Percentiles rank a stretch among this genome's conserved stretches.
Conservation (phyloP, 176 grass and related monocot genomes). For the Pontederia paniculata region DNA sequence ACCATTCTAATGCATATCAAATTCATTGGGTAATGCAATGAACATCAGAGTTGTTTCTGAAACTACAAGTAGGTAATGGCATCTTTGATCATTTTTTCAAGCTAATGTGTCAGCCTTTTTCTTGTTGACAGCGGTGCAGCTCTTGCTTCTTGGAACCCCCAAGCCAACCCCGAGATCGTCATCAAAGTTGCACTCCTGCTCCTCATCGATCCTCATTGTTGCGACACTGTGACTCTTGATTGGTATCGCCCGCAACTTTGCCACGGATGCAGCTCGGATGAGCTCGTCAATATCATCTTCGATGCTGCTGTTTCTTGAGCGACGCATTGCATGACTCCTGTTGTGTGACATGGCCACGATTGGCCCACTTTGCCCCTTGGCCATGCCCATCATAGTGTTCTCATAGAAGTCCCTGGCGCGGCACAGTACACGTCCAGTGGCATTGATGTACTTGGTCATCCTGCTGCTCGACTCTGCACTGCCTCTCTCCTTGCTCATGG, state of each 20-base stretch:
- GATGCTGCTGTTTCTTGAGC: conserved; percentile 5
- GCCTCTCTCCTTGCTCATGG: not conserved
- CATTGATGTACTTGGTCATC: conserved; percentile 28
- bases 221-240: conserved; percentile 47
- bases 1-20: no score
- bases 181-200: conserved; percentile 36
- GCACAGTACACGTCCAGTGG: conserved; percentile 26
- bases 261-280: conserved; percentile 53
- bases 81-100: not conserved
- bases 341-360: conserved; percentile 6
- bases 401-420: conserved; percentile 60
- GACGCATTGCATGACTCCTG: conserved; percentile 25
- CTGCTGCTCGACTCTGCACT: conserved; percentile 2
- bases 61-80: no score
- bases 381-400: conserved; percentile 37
- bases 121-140: conserved; percentile 18
- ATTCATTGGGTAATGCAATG: no score
- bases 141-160: conserved; percentile 31
- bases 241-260: conserved; percentile 10
- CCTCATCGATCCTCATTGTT: conserved; percentile 70
- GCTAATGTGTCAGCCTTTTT: not conserved
- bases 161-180: conserved; percentile 8
- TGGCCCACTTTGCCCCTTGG: conserved; percentile 17
- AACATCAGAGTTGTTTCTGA: no score
- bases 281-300: conserved; percentile 56